phyloP scores from a whole-genome alignment of 2,329 filamentous ascomycete species.

The Paecilomyces dactylethromorphus region DNA sequence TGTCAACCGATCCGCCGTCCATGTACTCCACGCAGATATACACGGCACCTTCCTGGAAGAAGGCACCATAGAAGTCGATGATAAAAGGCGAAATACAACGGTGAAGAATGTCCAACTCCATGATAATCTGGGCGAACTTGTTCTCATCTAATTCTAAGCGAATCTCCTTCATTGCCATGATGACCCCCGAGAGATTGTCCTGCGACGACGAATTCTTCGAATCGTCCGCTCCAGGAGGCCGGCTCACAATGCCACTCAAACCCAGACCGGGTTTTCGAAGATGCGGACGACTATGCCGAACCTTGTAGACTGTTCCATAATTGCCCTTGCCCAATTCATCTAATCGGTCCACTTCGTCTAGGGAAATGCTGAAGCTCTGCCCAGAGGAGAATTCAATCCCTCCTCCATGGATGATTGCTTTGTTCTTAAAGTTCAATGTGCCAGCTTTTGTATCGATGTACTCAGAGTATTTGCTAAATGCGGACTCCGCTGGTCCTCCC shows the following conservation, averaged over 20 bases:
- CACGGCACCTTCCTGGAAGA: slow-evolving; percentile 97
- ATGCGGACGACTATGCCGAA: slow-evolving; percentile 70
- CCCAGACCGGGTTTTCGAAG: slow-evolving; percentile 56
- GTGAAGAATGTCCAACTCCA: slow-evolving; percentile 93
- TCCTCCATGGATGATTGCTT: slow-evolving; percentile 78
- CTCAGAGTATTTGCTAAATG: slow-evolving; percentile 65
- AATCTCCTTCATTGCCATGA: slow-evolving; percentile 99
- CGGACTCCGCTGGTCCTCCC: slow-evolving; percentile 29
- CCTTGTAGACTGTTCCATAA: slow-evolving; percentile 97
- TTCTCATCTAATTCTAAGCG: slow-evolving; percentile 90
- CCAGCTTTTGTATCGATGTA: slow-evolving; percentile 89
- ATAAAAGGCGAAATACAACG: slow-evolving; percentile 93
- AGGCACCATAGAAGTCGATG: slow-evolving; percentile 97
- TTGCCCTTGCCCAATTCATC: slow-evolving; percentile 96
- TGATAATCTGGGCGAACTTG: slow-evolving; percentile 94
- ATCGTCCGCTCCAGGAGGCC: slow-evolving; percentile 17
- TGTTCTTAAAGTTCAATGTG: slow-evolving; percentile 85
- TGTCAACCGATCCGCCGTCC: slow-evolving; percentile 97
- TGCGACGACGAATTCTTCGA: slow-evolving; percentile 8
- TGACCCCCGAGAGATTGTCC: slow-evolving; percentile 50
- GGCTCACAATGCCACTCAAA: slow-evolving; percentile 52
- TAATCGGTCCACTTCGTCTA: slow-evolving; percentile 89
- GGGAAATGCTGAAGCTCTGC: slow-evolving; percentile 82
- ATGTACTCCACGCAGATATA: slow-evolving; percentile 99
- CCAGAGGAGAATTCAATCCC: slow-evolving; percentile 92